phyloP scores from a whole-genome alignment of 768 basidiomycete species.

The Hygrophoropsis aurantiaca region DNA sequence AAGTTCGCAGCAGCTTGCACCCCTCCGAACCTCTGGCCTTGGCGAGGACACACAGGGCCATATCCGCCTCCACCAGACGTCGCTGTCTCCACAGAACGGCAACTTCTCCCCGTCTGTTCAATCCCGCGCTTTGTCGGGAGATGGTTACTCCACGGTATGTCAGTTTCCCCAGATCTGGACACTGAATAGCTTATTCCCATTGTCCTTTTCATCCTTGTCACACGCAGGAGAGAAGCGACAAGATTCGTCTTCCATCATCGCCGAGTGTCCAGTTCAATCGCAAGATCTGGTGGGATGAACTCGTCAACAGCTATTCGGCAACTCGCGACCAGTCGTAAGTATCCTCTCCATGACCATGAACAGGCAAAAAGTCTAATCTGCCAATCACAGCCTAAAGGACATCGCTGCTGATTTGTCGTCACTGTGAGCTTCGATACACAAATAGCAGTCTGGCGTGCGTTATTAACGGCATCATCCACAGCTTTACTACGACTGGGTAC shows the following conservation, averaged over 20 bases:
- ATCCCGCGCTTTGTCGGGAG: slow-evolving; percentile 26
- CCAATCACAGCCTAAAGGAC: slow-evolving; percentile 40
- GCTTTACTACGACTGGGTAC: slow-evolving; percentile 62
- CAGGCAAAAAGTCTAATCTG: neutral
- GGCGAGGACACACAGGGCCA: slow-evolving; percentile 16
- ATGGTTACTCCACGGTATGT: slow-evolving; percentile 26
- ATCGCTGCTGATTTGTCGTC: slow-evolving; percentile 50
- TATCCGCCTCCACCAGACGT: slow-evolving; percentile 25
- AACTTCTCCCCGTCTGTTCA: slow-evolving; percentile 27
- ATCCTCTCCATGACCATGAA: slow-evolving; percentile 1
- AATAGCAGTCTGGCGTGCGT: neutral
- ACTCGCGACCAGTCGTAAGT: slow-evolving; percentile 44
- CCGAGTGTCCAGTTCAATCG: slow-evolving; percentile 32
- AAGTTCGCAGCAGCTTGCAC: no score
- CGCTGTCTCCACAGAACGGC: slow-evolving; percentile 31
- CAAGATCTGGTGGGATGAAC: slow-evolving; percentile 48
- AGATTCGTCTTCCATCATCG: slow-evolving; percentile 25
- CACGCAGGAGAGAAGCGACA: slow-evolving; percentile 23
- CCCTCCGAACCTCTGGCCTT: neutral
- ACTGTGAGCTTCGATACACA: slow-evolving; percentile 39
- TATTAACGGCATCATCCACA: slow-evolving; percentile 29
- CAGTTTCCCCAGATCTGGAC: neutral
- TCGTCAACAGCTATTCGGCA: slow-evolving; percentile 43
- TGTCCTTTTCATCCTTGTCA: slow-evolving; percentile 17
- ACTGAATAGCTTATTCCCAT: slow-evolving; percentile 4